A percentile compares a stretch with the other conserved stretches of the same genome.
Evolutionary conservation across 2,329 filamentous ascomycete species (phyloP).

Genomic region (Arthrinium puccinioides): DNA sequence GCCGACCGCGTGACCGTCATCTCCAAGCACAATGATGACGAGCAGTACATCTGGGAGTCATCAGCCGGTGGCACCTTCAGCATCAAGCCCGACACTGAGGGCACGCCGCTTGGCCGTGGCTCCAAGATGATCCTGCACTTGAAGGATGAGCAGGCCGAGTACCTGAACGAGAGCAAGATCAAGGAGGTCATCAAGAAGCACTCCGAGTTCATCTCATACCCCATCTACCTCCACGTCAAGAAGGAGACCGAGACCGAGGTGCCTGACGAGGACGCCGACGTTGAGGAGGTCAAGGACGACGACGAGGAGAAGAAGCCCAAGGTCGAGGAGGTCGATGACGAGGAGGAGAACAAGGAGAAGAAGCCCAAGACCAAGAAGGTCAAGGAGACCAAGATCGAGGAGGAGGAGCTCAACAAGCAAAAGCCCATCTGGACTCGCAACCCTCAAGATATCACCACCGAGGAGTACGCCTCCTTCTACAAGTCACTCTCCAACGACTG

Average conservation of each 20-base stretch:
- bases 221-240: constrained; percentile 98
- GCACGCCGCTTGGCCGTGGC: constrained; percentile 84
- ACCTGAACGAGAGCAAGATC: constrained; percentile 97
- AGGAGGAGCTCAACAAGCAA: constrained; percentile 99
- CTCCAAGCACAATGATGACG: constrained; percentile 99
- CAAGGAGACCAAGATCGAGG: constrained; percentile 97
- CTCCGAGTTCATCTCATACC: constrained; percentile 99
- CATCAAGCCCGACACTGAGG: constrained; percentile 82
- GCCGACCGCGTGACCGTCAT: constrained; percentile 92
- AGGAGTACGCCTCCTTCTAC: constrained; percentile 99
- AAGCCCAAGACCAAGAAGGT: constrained; percentile 98
- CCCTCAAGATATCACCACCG: constrained; percentile 85
- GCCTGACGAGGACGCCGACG: constrained; percentile 87
- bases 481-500: constrained; percentile 99
- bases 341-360: constrained; percentile 82
- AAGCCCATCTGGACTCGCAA: constrained; percentile 99
- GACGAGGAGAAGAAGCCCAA: constrained; percentile 95
- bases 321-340: constrained; percentile 86
- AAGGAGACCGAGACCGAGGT: constrained; percentile 99
- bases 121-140: constrained; percentile 98
- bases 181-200: constrained; percentile 99
- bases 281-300: constrained; percentile 60
- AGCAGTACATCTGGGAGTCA: constrained; percentile 99
- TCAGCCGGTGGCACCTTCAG: constrained; percentile 95
- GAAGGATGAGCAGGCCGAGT: constrained; percentile 98